Evolutionary conservation across 306 rosid species (phyloP).

Genomic region (Rosa lucieae): DNA sequence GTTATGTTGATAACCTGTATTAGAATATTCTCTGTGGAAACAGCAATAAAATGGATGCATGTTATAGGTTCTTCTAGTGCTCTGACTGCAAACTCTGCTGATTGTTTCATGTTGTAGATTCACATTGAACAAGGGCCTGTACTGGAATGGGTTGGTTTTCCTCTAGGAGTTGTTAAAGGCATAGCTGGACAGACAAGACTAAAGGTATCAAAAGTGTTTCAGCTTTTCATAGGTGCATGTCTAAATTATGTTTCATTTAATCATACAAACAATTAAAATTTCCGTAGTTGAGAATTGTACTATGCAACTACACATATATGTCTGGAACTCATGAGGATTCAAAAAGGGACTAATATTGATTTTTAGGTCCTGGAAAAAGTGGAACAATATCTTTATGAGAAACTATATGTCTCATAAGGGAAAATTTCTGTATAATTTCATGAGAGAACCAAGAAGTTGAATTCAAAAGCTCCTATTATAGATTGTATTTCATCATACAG

Average conservation of each 20-base stretch:
- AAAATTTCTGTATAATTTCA: not conserved
- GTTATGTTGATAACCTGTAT: not conserved
- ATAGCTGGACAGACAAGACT: slow-evolving; percentile 95
- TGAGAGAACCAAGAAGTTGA: not conserved
- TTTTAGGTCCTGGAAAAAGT: not conserved
- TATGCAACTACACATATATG: too few relatives aligned
- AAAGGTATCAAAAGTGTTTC: slow-evolving; percentile 45
- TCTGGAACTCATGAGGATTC: not conserved
- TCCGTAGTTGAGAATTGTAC: too few relatives aligned
- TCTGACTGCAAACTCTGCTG: slow-evolving; percentile 10
- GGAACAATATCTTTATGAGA: not conserved
- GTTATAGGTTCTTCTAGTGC: not conserved
- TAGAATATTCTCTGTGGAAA: not conserved
- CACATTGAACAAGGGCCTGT: slow-evolving; percentile 97
- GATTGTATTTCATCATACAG: not conserved
- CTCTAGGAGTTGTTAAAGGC: slow-evolving; percentile 88
- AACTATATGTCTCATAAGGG: not conserved
- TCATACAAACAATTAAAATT: too few relatives aligned
- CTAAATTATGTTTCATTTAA: not conserved
- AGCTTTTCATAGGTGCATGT: not conserved
- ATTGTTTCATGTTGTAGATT: slow-evolving; percentile 47
- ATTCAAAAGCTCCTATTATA: not conserved
- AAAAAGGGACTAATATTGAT: not conserved
- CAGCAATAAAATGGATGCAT: not conserved
- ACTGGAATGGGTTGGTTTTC: slow-evolving; percentile 76